Evolutionary conservation across 2,329 filamentous ascomycete genomes (phyloP), one percentile per base, ranked within the genome.

Genomic region (Aspergillus oerlinghausenensis): DNA sequence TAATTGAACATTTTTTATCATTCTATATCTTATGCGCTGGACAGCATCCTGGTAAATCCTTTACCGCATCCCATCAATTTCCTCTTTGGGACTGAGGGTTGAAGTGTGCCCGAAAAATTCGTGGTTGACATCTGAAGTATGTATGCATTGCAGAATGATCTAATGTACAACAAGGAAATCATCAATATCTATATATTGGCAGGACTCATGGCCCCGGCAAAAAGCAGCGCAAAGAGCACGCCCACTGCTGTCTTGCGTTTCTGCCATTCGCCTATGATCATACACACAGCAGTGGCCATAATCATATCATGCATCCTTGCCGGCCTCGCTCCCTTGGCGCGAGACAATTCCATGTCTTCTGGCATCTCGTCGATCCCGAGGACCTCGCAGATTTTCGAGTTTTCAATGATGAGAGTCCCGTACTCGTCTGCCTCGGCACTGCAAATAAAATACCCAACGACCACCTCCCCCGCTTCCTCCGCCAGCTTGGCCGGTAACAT

Each of bases 231-330:
- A 45, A 45, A 9, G 42, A 45, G 0, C 7, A 45, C 9, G 21
- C n/a, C 4, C 4, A 45, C 19, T 19, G 10, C 21, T 2, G 42
- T 40, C 32, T n/a, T 38, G 42, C 28, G 19, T 19, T 57, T 63
- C 57, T 57, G 28, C 54, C 49, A 57, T 43, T 60, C 60, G 2
- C 60, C 60, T 42, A 62, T 42, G 14, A 63, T 35, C 61, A 63
- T 63, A 47, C 61, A 63, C 54, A 60, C 55, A 10, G 61, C 51
- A 3, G 61, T 63, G 9, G 57, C 52, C 43, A 62, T 51, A 9
- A 63, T 49, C 40, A 59, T 6, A 3, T 62, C 54, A 40, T 60
- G 55, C 2, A 62, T 9, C 10, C 54, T 50, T 17, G 45, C 10
- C 42, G 52, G 35, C 8, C 26, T 40, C 2, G 45, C 26, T 4